Base-by-base conservation (phyloP, 2,329 filamentous ascomycete species). In the Fusarium brachygibbosum region DNA sequence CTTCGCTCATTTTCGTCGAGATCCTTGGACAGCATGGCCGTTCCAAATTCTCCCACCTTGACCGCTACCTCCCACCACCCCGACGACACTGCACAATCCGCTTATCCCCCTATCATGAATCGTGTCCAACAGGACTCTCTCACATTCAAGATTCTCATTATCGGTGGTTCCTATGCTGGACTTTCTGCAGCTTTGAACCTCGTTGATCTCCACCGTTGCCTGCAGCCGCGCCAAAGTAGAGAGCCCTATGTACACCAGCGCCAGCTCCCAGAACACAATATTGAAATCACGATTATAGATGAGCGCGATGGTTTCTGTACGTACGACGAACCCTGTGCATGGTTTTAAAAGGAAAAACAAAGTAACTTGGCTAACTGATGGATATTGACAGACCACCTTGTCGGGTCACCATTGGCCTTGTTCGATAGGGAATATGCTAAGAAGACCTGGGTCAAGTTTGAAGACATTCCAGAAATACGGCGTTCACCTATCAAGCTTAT, bases 151-250 rank as follows among this genome's bases (percentile, higher is more conserved):
- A 21, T 50, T 14, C 23, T 50, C 46, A 38, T 50, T 11, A 38
- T 50, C 14, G 46, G 46, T 50, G 46, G 46, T 29, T 50, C 46
- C n/a, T 50, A 50, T 38, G 46, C 46, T 50, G 46, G 46, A 8
- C 34, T 50, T 29, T 50, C 46, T 38, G 46, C 46, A 38, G 46
- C 46, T 50, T 5, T 50, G 3, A 50, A 50, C 25, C 32, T 50
- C 34, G 10, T 50, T 38, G 46, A 50, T 38, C 31, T 50, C 11
- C 32, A 50, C 12, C 46, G 32, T 19, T 21, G 46, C 12, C 28
- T 6, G 17, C 46, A 50, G 46, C 45, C 45, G 45, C 31, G 45
- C 31, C 45, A 49, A 35, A 49, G 45, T 21, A 49, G 31, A 49
- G 45, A 49, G 45, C 45, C 31, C 19, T 49, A 35, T 29, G 14